A percentile compares a stretch with the other conserved stretches of the same genome.
phyloP scores from a whole-genome alignment of 2,329 filamentous ascomycete species.

The Curvularia verruculosa region DNA sequence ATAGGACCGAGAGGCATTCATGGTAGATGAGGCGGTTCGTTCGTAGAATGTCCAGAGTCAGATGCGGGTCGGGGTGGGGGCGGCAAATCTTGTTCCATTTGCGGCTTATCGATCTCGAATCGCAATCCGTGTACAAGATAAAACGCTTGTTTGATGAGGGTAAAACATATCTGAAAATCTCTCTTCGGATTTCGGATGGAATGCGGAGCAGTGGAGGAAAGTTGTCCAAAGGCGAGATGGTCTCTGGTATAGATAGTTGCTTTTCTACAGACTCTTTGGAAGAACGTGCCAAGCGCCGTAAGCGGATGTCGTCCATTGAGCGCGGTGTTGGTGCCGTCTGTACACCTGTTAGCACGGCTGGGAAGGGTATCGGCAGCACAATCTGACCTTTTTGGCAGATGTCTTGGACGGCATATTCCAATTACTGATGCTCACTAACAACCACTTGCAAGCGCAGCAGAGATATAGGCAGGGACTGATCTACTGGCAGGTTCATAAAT shows the following conservation, averaged over 20 bases:
- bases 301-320: slow-evolving; percentile 35
- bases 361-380: slow-evolving; percentile 8
- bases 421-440: slow-evolving; percentile 10
- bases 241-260: slow-evolving; percentile 46
- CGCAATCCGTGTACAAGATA: slow-evolving; percentile 54
- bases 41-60: slow-evolving; percentile 45
- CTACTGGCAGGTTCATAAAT: slow-evolving; percentile 1
- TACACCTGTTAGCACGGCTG: slow-evolving; percentile 23
- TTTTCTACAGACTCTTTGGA: slow-evolving; percentile 43
- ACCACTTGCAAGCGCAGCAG: slow-evolving; percentile 1
- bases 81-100: slow-evolving; percentile 46
- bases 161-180: slow-evolving; percentile 48
- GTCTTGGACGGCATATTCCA: slow-evolving; percentile 43
- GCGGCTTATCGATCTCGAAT: slow-evolving; percentile 47
- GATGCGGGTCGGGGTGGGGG: slow-evolving; percentile 42
- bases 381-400: slow-evolving; percentile 44
- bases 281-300: slow-evolving; percentile 30
- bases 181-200: slow-evolving; percentile 48
- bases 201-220: slow-evolving; percentile 47
- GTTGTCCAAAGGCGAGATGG: slow-evolving; percentile 45
- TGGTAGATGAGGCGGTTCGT: slow-evolving; percentile 49
- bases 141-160: slow-evolving; percentile 51
- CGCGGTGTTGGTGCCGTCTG: slow-evolving; percentile 39
- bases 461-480: slow-evolving; percentile 4
- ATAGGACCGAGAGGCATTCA: slow-evolving; percentile 48